Percentiles rank a stretch among this genome's conserved stretches.
Conservation (phyloP, 352 stramenopile species). For the Globisporangium mamillatum region DNA sequence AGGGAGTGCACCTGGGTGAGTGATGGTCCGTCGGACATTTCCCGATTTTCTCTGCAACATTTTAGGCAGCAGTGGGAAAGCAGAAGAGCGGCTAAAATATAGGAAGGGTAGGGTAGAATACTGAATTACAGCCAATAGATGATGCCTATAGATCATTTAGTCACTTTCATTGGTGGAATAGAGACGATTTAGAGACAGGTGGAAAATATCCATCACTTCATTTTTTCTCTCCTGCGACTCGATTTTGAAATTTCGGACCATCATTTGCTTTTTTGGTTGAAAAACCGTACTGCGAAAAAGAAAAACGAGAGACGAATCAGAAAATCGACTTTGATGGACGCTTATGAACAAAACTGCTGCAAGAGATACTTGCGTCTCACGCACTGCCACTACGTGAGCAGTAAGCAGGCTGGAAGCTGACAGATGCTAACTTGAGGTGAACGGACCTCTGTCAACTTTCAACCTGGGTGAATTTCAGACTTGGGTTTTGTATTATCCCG, state of each 20-base stretch:
- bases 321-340: constrained; percentile 4
- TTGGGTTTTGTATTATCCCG: not conserved
- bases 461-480: not conserved
- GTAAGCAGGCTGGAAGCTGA: not conserved
- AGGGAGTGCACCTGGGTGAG: constrained; percentile 8
- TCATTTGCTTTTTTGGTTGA: not conserved
- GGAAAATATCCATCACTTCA: not conserved
- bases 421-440: too few species aligned
- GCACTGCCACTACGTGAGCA: too few species aligned
- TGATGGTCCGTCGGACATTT: constrained; percentile 21
- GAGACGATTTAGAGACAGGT: not conserved
- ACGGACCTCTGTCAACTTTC: not conserved
- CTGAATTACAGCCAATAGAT: not conserved
- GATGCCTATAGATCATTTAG: not conserved
- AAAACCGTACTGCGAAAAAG: not conserved
- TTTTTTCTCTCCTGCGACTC: not conserved
- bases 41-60: constrained; percentile 4
- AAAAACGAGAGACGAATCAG: constrained; percentile 1
- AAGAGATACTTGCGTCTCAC: not conserved
- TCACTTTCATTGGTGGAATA: not conserved
- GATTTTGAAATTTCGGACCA: not conserved
- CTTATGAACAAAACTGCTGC: not conserved
- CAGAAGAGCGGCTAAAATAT: not conserved
- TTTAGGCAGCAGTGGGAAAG: not conserved
- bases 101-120: not conserved